These are phyloP conservation scores for Phaffia tasmanica DNA, from an alignment of 768 basidiomycete genomes.

Conservation along the genomic window DNA sequence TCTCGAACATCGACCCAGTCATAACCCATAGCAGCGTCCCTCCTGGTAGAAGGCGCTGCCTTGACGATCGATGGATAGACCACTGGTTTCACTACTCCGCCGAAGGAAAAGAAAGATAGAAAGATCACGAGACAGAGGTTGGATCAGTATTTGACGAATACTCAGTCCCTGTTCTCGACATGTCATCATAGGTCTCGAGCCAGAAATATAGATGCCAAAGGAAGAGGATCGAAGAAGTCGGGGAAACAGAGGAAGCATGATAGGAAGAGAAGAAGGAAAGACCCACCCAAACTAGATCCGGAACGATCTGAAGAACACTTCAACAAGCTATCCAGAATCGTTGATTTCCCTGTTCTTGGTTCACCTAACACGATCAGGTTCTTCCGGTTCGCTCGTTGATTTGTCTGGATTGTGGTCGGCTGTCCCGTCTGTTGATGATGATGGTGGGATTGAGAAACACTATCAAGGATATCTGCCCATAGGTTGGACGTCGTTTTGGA, in stretches of 20 bases:
- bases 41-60: constrained; percentile 42
- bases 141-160: constrained; percentile 27
- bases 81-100: constrained; percentile 26
- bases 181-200: constrained; percentile 8
- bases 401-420: constrained; percentile 35
- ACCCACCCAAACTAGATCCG: neutral
- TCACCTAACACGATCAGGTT: constrained; percentile 66
- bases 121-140: constrained; percentile 28
- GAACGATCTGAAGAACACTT: neutral
- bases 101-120: constrained; percentile 1
- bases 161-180: constrained; percentile 1
- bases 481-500: constrained; percentile 42
- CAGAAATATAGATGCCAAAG: neutral
- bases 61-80: constrained; percentile 45
- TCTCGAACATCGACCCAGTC: constrained; percentile 83
- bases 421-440: constrained; percentile 1
- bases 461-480: constrained; percentile 87
- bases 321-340: neutral
- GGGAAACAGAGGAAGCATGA: constrained; percentile 59
- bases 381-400: constrained; percentile 43
- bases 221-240: constrained; percentile 19
- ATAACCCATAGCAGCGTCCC: constrained; percentile 78
- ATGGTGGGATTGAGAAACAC: constrained; percentile 66
- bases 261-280: constrained; percentile 44
- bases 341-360: constrained; percentile 14